Conservation (phyloP, 371 early-diverging fungal species). For the Saksenaea oblongispora region DNA sequence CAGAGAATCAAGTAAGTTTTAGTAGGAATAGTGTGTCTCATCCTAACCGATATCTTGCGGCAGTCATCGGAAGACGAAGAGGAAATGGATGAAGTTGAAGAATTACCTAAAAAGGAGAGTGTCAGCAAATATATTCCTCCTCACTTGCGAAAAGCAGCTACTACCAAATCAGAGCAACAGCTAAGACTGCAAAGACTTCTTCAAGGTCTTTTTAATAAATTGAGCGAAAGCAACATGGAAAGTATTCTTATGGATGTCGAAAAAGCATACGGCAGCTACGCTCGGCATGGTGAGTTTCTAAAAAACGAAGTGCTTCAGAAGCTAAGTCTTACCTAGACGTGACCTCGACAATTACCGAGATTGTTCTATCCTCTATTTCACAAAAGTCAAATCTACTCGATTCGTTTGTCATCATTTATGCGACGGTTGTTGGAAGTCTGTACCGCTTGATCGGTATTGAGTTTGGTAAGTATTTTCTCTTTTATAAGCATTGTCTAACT, state of each 20-base stretch:
- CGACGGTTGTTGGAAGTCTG: slow-evolving; percentile 81
- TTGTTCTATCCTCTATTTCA: slow-evolving; percentile 75
- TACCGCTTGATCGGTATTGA: slow-evolving; percentile 85
- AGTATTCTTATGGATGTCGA: slow-evolving; percentile 81
- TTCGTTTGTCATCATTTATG: slow-evolving; percentile 87
- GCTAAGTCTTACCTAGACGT: slow-evolving; percentile 60
- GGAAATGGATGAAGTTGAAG: slow-evolving; percentile 18
- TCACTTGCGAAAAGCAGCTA: slow-evolving; percentile 71
- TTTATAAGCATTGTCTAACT: not conserved
- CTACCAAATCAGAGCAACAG: slow-evolving; percentile 60
- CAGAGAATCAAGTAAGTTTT: slow-evolving; percentile 8
- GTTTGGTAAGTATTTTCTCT: slow-evolving; percentile 54
- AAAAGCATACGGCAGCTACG: slow-evolving; percentile 74
- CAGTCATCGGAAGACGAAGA: slow-evolving; percentile 7
- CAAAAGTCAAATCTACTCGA: slow-evolving; percentile 84
- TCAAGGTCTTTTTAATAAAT: slow-evolving; percentile 87
- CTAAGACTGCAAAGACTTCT: slow-evolving; percentile 74
- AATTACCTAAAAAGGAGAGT: slow-evolving; percentile 13
- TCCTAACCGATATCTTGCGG: not conserved
- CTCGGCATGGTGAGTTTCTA: slow-evolving; percentile 69
- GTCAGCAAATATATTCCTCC: slow-evolving; percentile 86
- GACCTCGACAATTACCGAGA: slow-evolving; percentile 78
- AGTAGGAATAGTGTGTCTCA: not conserved
- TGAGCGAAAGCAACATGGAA: slow-evolving; percentile 91
- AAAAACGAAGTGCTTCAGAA: not conserved